Percentiles rank a stretch among this genome's conserved stretches.
Evolutionary conservation across 2,329 filamentous ascomycete species (phyloP).

Genomic region (Talaromyces sp.): DNA sequence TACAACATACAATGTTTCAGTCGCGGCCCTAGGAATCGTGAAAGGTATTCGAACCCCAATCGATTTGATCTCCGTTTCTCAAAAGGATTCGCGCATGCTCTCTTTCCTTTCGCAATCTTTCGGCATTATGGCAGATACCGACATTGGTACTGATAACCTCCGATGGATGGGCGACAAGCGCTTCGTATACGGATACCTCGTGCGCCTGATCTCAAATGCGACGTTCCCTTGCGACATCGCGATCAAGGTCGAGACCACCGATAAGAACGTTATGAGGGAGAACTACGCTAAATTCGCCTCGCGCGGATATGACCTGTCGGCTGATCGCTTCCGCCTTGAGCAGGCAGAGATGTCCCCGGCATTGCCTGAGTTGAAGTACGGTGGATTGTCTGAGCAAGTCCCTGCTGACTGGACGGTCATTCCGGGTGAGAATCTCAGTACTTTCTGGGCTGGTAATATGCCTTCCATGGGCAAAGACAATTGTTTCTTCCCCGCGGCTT

Average conservation of each 20-base stretch:
- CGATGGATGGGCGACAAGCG: constrained; percentile 89
- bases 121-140: constrained; percentile 86
- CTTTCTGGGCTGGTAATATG: constrained; percentile 96
- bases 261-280: constrained; percentile 73
- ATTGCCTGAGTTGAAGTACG: constrained; percentile 75
- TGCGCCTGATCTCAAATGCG: constrained; percentile 72
- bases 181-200: constrained; percentile 83
- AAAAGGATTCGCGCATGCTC: constrained; percentile 71
- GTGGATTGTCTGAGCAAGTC: constrained; percentile 75
- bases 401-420: constrained; percentile 76
- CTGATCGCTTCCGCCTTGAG: constrained; percentile 29
- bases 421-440: constrained; percentile 77
- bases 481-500: constrained; percentile 79
- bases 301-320: constrained; percentile 34
- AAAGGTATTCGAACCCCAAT: constrained; percentile 82
- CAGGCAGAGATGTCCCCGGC: constrained; percentile 52
- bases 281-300: constrained; percentile 62
- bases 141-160: constrained; percentile 85
- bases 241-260: constrained; percentile 76
- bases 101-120: constrained; percentile 91
- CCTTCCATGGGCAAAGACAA: constrained; percentile 84
- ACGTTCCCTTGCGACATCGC: constrained; percentile 89
- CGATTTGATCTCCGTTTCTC: constrained; percentile 85
- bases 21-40: constrained; percentile 80
- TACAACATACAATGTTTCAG: constrained; percentile 67